Conservation (phyloP, 2,329 filamentous ascomycete genomes). For the Colletotrichum coccodes region DNA sequence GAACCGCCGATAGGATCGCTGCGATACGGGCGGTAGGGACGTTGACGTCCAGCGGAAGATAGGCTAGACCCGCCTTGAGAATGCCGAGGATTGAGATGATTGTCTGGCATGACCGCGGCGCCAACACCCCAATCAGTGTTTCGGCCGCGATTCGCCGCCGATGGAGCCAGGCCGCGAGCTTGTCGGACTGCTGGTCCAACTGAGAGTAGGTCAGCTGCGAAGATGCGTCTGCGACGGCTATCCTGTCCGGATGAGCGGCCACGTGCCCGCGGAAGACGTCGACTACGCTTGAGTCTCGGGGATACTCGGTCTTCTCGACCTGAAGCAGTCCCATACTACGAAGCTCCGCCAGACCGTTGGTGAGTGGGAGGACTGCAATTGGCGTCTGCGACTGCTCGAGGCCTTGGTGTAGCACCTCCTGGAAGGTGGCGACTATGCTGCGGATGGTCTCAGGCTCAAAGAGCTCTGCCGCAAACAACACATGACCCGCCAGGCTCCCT, state of each 20-base stretch:
- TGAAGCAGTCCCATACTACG: conserved; percentile 33
- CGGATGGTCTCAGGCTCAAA: conserved; percentile 21
- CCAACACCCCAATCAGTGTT: conserved; percentile 34
- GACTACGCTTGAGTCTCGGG: conserved; percentile 35
- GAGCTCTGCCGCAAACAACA: conserved; percentile 36
- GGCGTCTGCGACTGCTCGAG: conserved; percentile 19
- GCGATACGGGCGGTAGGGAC: conserved; percentile 33
- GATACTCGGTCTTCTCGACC: conserved; percentile 31
- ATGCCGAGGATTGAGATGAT: conserved; percentile 38
- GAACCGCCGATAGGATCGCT: conserved; percentile 30
- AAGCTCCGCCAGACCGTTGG: conserved; percentile 15
- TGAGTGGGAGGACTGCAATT: neutral
- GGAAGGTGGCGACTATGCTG: neutral
- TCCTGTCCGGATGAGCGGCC: conserved; percentile 9
- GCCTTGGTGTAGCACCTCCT: neutral
- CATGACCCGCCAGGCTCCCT: conserved; percentile 11
- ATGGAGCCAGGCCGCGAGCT: conserved; percentile 19
- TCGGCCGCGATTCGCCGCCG: conserved; percentile 1
- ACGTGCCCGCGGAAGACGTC: conserved; percentile 39
- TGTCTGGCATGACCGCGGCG: conserved; percentile 37
- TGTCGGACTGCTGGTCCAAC: conserved; percentile 35
- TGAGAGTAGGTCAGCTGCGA: conserved; percentile 35
- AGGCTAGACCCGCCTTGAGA: conserved; percentile 39
- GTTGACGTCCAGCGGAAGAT: conserved; percentile 38
- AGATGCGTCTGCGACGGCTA: conserved; percentile 35